Evolutionary conservation across 768 basidiomycete genomes (phyloP), one percentile per base, ranked within the genome.

Genomic region (Tulasnella sp.): DNA sequence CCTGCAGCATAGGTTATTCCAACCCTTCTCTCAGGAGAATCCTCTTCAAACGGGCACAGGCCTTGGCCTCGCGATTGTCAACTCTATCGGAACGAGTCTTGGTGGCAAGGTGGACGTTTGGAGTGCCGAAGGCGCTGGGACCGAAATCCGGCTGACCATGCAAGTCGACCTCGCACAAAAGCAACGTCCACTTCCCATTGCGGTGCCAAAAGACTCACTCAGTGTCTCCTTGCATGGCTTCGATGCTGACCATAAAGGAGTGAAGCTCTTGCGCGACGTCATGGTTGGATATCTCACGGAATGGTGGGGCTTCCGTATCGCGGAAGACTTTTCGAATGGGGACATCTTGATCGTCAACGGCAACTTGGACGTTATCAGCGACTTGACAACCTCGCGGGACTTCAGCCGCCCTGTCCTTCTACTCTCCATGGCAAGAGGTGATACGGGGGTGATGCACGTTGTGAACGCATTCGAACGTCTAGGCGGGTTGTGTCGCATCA

Each of bases 11-110:
- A 88, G 93, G 70, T 74, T 97, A 4, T 97, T 96, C 72, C 93
- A 94, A 63, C 93, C 93, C 0, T 97, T 97, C 71, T 91, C 91
- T 0, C 93, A 97, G 72, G 93, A 96, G 69, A 93, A 94, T 63
- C 91, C 92, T 0, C 68, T 94, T 4, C 90, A 93, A 65, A 82
- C 89, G 1, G 92, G 92, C 1, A 96, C 92, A 1, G 93, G 92
- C 4, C 77, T 97, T 6, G 93, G 93, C 8, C 80, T 96, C 21
- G 92, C 93, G 31, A 96, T 97, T 62, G 93, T 96, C 66, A 90
- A 86, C 72, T 89, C 84, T 63, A 96, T 96, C 61, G 79, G 93
- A 35, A 80, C 79, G 14, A 89, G 88, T 2, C 82, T 86, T 42
- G 86, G 82, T 61, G 93, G 93, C 43, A 90, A 90, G 64, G 85